Evolutionary conservation across 257 asterid species (phyloP).

Genomic region (Mitragyna speciosa): DNA sequence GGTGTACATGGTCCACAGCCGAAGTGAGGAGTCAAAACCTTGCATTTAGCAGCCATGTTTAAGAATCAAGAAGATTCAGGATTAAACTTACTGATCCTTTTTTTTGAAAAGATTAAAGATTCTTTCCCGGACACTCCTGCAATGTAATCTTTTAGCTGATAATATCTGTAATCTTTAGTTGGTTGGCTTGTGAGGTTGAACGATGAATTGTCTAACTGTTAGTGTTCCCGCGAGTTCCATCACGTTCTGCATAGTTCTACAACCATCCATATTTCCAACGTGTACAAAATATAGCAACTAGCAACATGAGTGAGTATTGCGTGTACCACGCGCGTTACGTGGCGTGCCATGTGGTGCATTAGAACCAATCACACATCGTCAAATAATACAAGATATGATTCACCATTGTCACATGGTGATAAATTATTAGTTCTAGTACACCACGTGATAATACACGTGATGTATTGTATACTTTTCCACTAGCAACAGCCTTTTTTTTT

Average conservation of each 20-base stretch:
- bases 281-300: background rate
- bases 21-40: constrained; percentile 35
- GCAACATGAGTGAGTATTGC: too few relatives aligned
- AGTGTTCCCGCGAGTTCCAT: constrained; percentile 5
- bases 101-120: too few relatives aligned
- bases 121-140: background rate
- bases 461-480: too few relatives aligned
- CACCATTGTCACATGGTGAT: too few relatives aligned
- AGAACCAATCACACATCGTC: too few relatives aligned
- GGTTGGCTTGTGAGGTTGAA: background rate
- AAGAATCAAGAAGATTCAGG: constrained; percentile 1
- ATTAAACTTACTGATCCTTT: background rate
- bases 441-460: too few relatives aligned
- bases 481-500: too few relatives aligned
- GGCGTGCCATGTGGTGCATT: too few relatives aligned
- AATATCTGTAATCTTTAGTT: too few relatives aligned
- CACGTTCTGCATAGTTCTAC: background rate
- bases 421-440: too few relatives aligned
- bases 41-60: constrained; percentile 57
- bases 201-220: constrained; percentile 1
- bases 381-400: too few relatives aligned
- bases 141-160: background rate
- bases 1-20: constrained; percentile 32
- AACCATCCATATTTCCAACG: constrained; percentile 1
- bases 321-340: too few relatives aligned